Conservation (phyloP, 352 stramenopile species). For the Globisporangium takayamanum region DNA sequence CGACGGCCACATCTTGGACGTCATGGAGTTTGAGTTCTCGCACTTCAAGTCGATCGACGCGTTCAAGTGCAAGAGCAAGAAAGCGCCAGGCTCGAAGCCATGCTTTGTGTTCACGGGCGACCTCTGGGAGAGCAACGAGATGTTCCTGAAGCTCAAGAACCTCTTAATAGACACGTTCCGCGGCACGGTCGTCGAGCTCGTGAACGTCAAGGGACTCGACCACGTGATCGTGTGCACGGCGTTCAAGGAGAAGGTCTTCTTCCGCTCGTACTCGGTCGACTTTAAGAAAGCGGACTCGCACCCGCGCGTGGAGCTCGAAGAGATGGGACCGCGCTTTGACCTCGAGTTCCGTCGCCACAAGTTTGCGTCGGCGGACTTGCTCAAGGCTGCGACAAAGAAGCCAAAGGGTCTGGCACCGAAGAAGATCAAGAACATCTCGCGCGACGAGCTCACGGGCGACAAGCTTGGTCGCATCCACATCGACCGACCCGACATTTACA, state of each 20-base stretch:
- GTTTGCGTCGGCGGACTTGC: constrained; percentile 93
- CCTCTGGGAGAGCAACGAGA: constrained; percentile 89
- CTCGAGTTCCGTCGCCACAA: constrained; percentile 92
- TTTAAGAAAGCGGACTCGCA: constrained; percentile 89
- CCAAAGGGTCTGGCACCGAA: constrained; percentile 88
- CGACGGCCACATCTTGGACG: constrained; percentile 97
- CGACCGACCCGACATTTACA: constrained; percentile 96
- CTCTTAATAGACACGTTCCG: constrained; percentile 96
- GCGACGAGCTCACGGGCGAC: constrained; percentile 96
- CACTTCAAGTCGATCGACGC: constrained; percentile 93
- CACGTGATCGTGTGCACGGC: constrained; percentile 97
- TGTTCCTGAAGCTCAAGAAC: constrained; percentile 93
- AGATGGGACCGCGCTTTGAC: constrained; percentile 89
- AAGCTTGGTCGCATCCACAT: constrained; percentile 98
- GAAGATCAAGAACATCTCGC: constrained; percentile 98
- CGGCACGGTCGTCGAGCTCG: constrained; percentile 92
- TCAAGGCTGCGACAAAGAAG: constrained; percentile 94
- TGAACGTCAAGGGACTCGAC: constrained; percentile 95
- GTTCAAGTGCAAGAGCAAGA: constrained; percentile 91
- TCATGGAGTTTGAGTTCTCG: constrained; percentile 96
- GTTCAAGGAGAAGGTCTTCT: constrained; percentile 89
- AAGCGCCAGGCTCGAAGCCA: constrained; percentile 92
- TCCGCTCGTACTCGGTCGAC: constrained; percentile 95
- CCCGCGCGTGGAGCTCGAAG: constrained; percentile 82
- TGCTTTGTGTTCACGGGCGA: constrained; percentile 95